A percentile compares a stretch with the other conserved stretches of the same genome.
Evolutionary conservation across 805 yeast species (phyloP).

Genomic region (Diddensiella santjacobensis): DNA sequence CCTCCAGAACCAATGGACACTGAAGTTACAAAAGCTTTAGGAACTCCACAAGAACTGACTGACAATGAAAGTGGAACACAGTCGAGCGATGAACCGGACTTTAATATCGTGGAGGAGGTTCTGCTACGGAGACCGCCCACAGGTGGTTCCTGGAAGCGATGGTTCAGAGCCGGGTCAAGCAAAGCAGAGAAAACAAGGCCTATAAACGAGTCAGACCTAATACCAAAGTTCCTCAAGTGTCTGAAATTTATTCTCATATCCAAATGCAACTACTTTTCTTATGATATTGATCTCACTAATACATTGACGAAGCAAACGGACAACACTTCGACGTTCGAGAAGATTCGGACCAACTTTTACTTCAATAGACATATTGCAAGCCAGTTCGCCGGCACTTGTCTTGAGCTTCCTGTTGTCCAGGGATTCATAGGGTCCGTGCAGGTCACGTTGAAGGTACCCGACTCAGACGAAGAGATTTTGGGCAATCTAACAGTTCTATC

Average conservation of each 20-base stretch:
- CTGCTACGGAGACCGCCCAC: conserved; percentile 9
- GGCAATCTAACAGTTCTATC: conserved; percentile 23
- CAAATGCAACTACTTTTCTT: conserved; percentile 25
- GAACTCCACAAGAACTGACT: background rate
- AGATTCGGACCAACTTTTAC: conserved; percentile 23
- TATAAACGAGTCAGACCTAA: conserved; percentile 2
- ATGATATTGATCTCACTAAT: conserved; percentile 31
- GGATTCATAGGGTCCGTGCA: conserved; percentile 29
- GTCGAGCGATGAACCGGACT: background rate
- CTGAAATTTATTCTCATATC: conserved; percentile 10
- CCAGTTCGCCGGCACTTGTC: conserved; percentile 17
- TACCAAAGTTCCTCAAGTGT: conserved; percentile 16
- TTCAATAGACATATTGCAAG: conserved; percentile 27
- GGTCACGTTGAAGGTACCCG: background rate
- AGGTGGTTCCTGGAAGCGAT: conserved; percentile 5
- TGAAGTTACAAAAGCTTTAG: background rate
- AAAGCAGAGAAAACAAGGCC: background rate
- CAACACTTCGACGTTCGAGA: conserved; percentile 5
- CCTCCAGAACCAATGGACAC: background rate
- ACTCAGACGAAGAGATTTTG: background rate
- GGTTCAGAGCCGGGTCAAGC: conserved; percentile 3
- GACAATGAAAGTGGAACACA: conserved; percentile 1
- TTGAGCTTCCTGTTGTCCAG: conserved; percentile 30
- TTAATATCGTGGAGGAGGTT: conserved; percentile 13
- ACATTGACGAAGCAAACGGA: conserved; percentile 18